phyloP scores from a whole-genome alignment of 495 filamentous ascomycete species.

The Margaritispora aquatica region DNA sequence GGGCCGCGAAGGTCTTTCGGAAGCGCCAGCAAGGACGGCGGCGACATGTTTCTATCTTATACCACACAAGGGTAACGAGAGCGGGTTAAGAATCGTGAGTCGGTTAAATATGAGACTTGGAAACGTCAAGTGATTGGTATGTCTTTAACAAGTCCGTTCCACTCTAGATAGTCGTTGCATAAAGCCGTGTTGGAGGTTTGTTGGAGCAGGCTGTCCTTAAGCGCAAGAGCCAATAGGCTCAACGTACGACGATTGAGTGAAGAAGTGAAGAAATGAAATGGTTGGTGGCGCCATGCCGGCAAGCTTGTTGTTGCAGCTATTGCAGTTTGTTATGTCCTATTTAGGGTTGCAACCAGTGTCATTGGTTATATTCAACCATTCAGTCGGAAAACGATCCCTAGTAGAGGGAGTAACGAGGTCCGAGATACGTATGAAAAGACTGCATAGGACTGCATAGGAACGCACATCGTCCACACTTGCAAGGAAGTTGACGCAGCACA shows the following conservation, averaged over 20 bases:
- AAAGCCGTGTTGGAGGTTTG: neutral
- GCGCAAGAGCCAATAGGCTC: neutral
- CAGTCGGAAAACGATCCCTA: neutral
- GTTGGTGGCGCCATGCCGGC: neutral
- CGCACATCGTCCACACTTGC: too few species aligned
- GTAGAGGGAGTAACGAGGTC: neutral
- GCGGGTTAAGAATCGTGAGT: neutral
- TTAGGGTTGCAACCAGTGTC: neutral
- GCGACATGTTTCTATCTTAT: neutral
- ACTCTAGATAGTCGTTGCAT: neutral
- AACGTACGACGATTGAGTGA: neutral
- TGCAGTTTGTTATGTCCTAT: neutral
- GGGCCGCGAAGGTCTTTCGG: neutral
- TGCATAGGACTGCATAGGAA: too few species aligned
- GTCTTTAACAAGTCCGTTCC: neutral
- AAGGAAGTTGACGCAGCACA: too few species aligned
- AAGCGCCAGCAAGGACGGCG: neutral
- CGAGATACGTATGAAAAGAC: neutral
- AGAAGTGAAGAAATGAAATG: neutral
- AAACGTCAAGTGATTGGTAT: neutral
- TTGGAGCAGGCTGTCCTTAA: neutral
- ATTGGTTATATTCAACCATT: neutral
- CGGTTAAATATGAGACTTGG: neutral
- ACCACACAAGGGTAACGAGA: neutral
- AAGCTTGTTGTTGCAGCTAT: neutral